Conservation (phyloP, 2,329 filamentous ascomycete genomes). For the Pseudocercospora vitis region DNA sequence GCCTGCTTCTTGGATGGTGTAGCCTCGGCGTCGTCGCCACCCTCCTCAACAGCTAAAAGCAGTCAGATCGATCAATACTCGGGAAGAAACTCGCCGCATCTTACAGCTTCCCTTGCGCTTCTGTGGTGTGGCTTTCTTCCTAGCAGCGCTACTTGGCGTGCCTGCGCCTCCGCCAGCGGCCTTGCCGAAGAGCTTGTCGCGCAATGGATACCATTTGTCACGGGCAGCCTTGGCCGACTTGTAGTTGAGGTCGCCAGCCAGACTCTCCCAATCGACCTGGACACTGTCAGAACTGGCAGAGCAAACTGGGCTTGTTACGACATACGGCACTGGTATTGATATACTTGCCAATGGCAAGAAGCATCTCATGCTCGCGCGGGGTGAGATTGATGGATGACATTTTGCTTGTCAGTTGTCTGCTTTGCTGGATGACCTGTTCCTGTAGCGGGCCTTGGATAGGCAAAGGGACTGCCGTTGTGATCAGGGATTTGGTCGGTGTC, state of each 20-base stretch:
- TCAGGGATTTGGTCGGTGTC: neutral
- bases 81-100: too few species aligned
- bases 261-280: constrained; percentile 2
- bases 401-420: too few species aligned
- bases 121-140: constrained; percentile 11
- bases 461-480: neutral
- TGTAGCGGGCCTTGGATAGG: neutral
- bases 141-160: neutral
- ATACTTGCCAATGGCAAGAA: constrained; percentile 9
- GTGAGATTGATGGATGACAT: constrained; percentile 26
- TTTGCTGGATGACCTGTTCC: neutral
- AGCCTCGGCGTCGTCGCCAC: constrained; percentile 9
- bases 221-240: constrained; percentile 1
- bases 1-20: constrained; percentile 18
- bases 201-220: constrained; percentile 10
- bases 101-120: constrained; percentile 22
- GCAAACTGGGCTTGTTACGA: too few species aligned
- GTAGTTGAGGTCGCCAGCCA: constrained; percentile 2
- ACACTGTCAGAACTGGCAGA: too few species aligned
- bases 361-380: constrained; percentile 26
- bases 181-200: constrained; percentile 11
- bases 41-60: neutral
- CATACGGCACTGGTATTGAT: constrained; percentile 1
- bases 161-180: neutral
- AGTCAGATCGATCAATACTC: too few species aligned